Evolutionary conservation across 225 moss, liverwort and hornwort species (phyloP), one percentile per base, ranked within the genome.

Genomic region (Rhytidiadelphus loreus): DNA sequence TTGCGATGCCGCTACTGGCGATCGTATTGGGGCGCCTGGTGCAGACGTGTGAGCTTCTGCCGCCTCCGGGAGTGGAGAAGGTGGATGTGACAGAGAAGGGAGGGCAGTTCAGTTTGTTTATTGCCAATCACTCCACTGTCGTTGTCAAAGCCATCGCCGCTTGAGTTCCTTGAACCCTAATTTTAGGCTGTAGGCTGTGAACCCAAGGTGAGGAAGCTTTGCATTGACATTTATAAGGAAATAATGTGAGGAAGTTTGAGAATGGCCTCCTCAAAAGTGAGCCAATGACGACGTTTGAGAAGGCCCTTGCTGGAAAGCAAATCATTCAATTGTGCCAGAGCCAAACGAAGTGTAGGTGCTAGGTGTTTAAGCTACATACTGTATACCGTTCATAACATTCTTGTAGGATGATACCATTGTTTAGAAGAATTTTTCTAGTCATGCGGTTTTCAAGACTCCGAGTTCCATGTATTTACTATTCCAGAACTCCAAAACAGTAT

Each of bases 61-160:
- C 87, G 35, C 90, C 91, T 46, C 92, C 88, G 8, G 93, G 93
- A 16, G 44, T 82, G 77, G 14, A 85, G 39, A 85, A 87, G 61
- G 65, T 92, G 52, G 92, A 93, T 8, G 48, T 90, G 46, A 13
- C 33, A 1, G 94, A 91, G 87, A 88, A 88, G 77, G 93, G 94
- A 25, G 93, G 94, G 16, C 94, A 94, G 68, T 94, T 94, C 80
- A 93, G 92, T 53, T 83, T 94, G 29, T 86, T 76, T 35, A 91
- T 94, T 46, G 86, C 83, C 8, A 92, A 16, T 21, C 94, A 88
- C 35, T 94, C 92, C 48, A 92, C 83, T 24, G 86, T 93, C 11
- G 92, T 94, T 50, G 91, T 88, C 63, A 91, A 85, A 82, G 86
- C 93, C 50, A 69, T 88, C 46, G 28, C 44, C 28, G 48, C 71